These are phyloP conservation scores for Cutaneotrichosporon mucoides DNA, from an alignment of 1,284 basidiomycete species.

Conservation along the genomic window DNA sequence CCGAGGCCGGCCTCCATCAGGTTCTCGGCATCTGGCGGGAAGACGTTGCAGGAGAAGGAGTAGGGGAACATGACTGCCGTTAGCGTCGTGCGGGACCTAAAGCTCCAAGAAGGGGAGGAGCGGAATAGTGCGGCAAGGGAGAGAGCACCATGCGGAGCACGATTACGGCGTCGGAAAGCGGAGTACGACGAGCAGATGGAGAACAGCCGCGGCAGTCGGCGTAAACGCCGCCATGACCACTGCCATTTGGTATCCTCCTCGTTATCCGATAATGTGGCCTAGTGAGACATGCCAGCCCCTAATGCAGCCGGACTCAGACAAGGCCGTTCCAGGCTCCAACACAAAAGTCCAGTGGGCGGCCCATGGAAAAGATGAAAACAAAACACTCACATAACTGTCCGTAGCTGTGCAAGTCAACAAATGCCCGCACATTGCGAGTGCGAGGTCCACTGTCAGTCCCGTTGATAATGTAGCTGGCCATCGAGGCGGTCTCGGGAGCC, in stretches of 20 bases:
- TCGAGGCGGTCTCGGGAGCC: constrained; percentile 67
- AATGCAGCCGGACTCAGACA: too few species aligned
- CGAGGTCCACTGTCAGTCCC: constrained; percentile 20
- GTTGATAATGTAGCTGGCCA: constrained; percentile 64
- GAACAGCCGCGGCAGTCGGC: not conserved
- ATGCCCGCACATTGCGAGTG: constrained; percentile 50
- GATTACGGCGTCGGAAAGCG: too few species aligned
- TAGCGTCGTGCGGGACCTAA: not conserved
- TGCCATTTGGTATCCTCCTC: too few species aligned
- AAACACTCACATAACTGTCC: constrained; percentile 68
- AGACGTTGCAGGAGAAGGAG: constrained; percentile 65
- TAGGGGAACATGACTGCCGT: constrained; percentile 60
- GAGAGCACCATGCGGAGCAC: too few species aligned
- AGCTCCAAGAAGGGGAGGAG: too few species aligned
- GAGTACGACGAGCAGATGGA: not conserved
- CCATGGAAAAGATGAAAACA: not conserved
- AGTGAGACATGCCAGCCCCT: too few species aligned
- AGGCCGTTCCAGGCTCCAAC: too few species aligned
- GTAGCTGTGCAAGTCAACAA: constrained; percentile 74
- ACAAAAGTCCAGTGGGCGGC: too few species aligned
- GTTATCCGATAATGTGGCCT: too few species aligned
- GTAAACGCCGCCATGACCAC: too few species aligned
- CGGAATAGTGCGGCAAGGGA: too few species aligned
- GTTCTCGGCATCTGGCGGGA: constrained; percentile 74
- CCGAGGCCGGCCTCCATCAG: constrained; percentile 72